phyloP scores from a whole-genome alignment of 2,329 filamentous ascomycete species.

The Orbilia brochopaga region DNA sequence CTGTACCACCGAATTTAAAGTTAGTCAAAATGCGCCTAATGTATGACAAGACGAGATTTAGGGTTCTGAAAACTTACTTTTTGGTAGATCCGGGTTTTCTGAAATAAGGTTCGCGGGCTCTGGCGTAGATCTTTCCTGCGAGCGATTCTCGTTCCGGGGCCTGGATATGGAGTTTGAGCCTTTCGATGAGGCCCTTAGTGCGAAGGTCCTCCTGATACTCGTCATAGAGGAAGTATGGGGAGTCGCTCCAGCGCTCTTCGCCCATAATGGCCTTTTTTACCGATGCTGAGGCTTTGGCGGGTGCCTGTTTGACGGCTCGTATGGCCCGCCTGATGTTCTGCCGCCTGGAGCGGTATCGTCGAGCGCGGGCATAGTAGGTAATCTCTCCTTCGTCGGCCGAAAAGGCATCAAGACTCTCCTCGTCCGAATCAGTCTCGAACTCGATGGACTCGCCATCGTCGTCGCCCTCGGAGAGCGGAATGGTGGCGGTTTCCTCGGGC shows the following conservation, averaged over 20 bases:
- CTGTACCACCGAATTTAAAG: conserved; percentile 10
- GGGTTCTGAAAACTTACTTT: conserved; percentile 15
- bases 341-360: conserved; percentile 24
- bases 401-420: conserved; percentile 21
- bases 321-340: conserved; percentile 37
- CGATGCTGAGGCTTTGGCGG: conserved; percentile 31
- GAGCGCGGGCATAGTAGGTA: conserved; percentile 6
- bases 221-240: conserved; percentile 42
- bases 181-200: conserved; percentile 36
- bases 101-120: conserved; percentile 43
- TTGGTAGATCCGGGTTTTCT: conserved; percentile 32
- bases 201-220: conserved; percentile 24
- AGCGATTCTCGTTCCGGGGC: conserved; percentile 21
- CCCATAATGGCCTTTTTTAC: conserved; percentile 38
- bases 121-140: conserved; percentile 36
- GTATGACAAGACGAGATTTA: not conserved
- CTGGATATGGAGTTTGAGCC: conserved; percentile 33
- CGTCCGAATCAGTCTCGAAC: conserved; percentile 11
- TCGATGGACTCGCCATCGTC: too few relatives aligned
- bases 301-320: conserved; percentile 30
- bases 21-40: not conserved
- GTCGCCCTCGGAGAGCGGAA: too few relatives aligned
- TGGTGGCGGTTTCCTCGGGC: too few relatives aligned
- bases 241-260: conserved; percentile 29
- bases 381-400: not conserved